Evolutionary conservation across 352 stramenopile genomes (phyloP).

Genomic region (Pythium folliculosum): DNA sequence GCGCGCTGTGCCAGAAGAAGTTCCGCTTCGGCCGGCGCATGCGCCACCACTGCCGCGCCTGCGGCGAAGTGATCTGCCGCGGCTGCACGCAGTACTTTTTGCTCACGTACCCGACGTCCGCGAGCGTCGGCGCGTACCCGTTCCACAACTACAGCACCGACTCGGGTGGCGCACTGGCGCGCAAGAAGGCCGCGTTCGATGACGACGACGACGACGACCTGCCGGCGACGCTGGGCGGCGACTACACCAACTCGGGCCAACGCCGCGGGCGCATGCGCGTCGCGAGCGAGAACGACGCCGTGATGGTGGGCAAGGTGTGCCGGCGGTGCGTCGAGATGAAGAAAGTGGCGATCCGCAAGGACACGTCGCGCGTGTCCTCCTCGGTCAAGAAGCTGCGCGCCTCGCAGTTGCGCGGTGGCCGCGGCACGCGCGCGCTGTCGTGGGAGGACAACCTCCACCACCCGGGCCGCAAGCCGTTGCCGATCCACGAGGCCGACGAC

Average conservation of each 20-base stretch:
- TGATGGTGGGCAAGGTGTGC: constrained; percentile 66
- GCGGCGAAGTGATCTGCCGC: constrained; percentile 29
- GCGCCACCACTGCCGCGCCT: constrained; percentile 76
- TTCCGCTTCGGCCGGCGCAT: constrained; percentile 60
- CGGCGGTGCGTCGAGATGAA: constrained; percentile 56
- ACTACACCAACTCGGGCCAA: not conserved
- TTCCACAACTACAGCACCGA: constrained; percentile 7
- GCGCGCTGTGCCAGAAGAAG: constrained; percentile 59
- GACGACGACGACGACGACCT: constrained; percentile 23
- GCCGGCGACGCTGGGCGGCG: constrained; percentile 15
- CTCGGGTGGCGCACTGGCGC: not conserved
- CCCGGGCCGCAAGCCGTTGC: constrained; percentile 5
- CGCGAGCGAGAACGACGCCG: constrained; percentile 25
- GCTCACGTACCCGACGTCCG: constrained; percentile 22
- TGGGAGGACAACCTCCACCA: constrained; percentile 13
- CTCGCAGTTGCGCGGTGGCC: not conserved
- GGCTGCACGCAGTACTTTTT: constrained; percentile 32
- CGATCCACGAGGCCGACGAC: constrained; percentile 22
- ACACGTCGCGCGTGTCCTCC: constrained; percentile 17
- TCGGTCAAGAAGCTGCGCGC: constrained; percentile 13
- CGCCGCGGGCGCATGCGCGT: constrained; percentile 10
- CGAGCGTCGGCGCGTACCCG: constrained; percentile 20
- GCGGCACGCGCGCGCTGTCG: constrained; percentile 7
- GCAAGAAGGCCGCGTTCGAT: not conserved
- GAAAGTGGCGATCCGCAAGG: constrained; percentile 36